These are phyloP conservation scores for Beauveria australis DNA, from an alignment of 2,329 filamentous ascomycete genomes.

Conservation along the genomic window DNA sequence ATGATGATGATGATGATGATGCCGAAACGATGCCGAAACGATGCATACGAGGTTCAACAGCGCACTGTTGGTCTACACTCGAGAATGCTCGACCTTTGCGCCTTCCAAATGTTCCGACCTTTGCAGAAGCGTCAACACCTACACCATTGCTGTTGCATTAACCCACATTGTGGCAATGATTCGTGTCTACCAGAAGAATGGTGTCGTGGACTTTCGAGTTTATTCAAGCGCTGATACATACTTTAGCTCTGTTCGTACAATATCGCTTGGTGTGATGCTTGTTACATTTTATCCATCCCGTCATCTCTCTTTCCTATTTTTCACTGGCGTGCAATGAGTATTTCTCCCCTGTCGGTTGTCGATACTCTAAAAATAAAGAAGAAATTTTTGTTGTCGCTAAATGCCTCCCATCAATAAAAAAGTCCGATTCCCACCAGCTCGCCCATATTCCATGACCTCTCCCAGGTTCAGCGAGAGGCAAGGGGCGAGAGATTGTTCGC, in stretches of 20 bases:
- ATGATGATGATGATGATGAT: too few species aligned
- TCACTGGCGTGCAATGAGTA: neutral
- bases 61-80: too few species aligned
- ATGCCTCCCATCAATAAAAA: constrained; percentile 6
- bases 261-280: neutral
- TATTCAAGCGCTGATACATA: neutral
- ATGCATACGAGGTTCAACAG: too few species aligned
- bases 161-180: too few species aligned
- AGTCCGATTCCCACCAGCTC: neutral
- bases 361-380: constrained; percentile 1
- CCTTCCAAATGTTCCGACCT: too few species aligned
- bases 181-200: too few species aligned
- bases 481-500: neutral
- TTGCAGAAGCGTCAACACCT: too few species aligned
- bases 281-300: neutral
- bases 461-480: neutral
- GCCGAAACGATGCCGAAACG: too few species aligned
- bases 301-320: neutral
- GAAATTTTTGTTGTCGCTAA: constrained; percentile 1
- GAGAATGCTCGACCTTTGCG: too few species aligned
- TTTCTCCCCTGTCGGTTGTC: neutral
- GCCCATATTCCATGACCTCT: neutral
- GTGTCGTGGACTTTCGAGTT: too few species aligned
- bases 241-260: constrained; percentile 1
- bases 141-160: too few species aligned